These are phyloP conservation scores for Clarkia xantiana DNA, from an alignment of 345 rosid species.

Conservation along the genomic window DNA sequence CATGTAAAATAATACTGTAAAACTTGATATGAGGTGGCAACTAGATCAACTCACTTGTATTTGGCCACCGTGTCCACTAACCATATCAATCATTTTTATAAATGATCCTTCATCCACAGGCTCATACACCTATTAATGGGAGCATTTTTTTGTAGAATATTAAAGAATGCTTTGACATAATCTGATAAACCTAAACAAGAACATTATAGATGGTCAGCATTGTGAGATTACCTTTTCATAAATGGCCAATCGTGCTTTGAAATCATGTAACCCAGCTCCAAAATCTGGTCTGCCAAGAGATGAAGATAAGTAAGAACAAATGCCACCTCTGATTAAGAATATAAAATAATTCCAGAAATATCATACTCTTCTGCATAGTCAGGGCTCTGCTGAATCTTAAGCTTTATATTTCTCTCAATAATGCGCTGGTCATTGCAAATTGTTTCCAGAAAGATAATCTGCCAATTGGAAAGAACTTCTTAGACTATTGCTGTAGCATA, in stretches of 20 bases:
- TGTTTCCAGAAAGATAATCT: constrained; percentile 98
- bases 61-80: constrained; percentile 90
- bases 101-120: constrained; percentile 98
- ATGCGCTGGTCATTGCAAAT: constrained; percentile 85
- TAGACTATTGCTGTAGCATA: too few species aligned
- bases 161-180: constrained; percentile 6
- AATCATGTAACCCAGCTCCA: constrained; percentile 78
- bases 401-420: constrained; percentile 95
- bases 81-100: constrained; percentile 99
- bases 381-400: constrained; percentile 97
- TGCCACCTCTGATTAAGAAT: constrained; percentile 6
- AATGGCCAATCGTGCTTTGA: constrained; percentile 70
- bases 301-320: constrained; percentile 15
- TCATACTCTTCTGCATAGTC: constrained; percentile 96
- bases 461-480: constrained; percentile 8
- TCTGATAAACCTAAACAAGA: constrained; percentile 7
- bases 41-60: constrained; percentile 47
- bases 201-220: constrained; percentile 9
- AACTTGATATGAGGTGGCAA: too few species aligned
- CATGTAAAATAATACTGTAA: too few species aligned
- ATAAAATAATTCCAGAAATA: constrained; percentile 12
- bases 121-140: constrained; percentile 64
- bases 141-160: neutral
- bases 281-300: constrained; percentile 66
- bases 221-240: constrained; percentile 57